Percentiles rank a stretch among this genome's conserved stretches.
phyloP scores from a whole-genome alignment of 2,329 filamentous ascomycete genomes.

The Ceratocystis cacaofunesta region DNA sequence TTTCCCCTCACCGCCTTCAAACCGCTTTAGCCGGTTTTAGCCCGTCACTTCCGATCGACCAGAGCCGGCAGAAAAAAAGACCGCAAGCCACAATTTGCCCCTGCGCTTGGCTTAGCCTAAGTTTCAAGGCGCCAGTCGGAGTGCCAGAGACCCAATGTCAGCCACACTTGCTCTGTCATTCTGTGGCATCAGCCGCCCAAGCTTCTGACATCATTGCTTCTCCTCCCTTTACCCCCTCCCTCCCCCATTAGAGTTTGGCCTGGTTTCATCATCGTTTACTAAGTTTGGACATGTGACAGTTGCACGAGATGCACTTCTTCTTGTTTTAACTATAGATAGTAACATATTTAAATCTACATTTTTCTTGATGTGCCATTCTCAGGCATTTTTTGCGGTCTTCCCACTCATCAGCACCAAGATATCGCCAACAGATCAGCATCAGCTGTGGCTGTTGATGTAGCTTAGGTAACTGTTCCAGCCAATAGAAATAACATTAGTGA shows the following conservation, averaged over 20 bases:
- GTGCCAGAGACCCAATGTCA: background rate
- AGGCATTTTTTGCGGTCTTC: background rate
- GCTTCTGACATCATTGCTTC: slow-evolving; percentile 18
- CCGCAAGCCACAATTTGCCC: background rate
- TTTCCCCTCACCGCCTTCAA: background rate
- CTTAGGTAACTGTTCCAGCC: slow-evolving; percentile 53
- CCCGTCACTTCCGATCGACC: background rate
- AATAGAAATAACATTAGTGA: slow-evolving; percentile 68
- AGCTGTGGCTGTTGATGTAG: slow-evolving; percentile 39
- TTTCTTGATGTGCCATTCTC: background rate
- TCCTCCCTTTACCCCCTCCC: background rate
- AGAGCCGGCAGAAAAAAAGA: background rate
- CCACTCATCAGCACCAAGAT: background rate
- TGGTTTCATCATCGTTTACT: background rate
- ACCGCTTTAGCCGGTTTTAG: background rate
- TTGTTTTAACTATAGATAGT: background rate
- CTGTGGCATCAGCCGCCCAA: slow-evolving; percentile 48
- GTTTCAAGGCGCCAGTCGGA: background rate
- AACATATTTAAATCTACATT: background rate
- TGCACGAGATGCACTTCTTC: no score
- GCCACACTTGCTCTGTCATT: slow-evolving; percentile 20
- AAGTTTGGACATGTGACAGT: slow-evolving; percentile 1
- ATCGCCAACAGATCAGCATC: background rate
- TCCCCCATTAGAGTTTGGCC: background rate
- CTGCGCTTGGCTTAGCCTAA: background rate